Conservation (phyloP, 2,329 filamentous ascomycete genomes). For the Neonectria punicea region DNA sequence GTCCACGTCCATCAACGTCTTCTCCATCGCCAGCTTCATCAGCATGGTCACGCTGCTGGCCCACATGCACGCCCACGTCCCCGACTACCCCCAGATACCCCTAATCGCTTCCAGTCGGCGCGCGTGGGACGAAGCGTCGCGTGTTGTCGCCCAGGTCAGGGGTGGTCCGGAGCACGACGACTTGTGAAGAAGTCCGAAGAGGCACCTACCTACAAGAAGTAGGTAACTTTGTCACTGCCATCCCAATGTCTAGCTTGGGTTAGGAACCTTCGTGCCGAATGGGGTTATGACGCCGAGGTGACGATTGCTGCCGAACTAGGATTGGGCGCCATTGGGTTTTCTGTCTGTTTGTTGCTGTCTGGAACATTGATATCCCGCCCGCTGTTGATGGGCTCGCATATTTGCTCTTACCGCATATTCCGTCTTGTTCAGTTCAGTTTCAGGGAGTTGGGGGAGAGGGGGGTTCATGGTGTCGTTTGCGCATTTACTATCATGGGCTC, state of each 20-base stretch:
- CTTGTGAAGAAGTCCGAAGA: conserved; percentile 30
- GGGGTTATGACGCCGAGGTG: not conserved
- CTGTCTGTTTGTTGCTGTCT: conserved; percentile 7
- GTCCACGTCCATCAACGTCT: conserved; percentile 79
- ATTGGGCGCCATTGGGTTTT: not conserved
- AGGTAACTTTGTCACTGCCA: not conserved
- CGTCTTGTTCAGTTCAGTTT: conserved; percentile 1
- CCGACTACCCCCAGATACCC: conserved; percentile 70
- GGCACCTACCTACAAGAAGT: not conserved
- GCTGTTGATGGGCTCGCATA: not conserved
- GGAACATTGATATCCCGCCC: conserved; percentile 32
- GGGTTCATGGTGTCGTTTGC: not conserved
- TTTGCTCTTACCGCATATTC: not conserved
- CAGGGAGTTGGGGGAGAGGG: conserved; percentile 2
- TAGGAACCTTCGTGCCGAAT: not conserved
- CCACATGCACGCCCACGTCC: conserved; percentile 71
- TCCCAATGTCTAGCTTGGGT: not conserved
- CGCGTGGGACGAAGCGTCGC: conserved; percentile 50
- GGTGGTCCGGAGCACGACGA: conserved; percentile 44
- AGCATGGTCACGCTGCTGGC: conserved; percentile 77
- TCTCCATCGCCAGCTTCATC: conserved; percentile 80
- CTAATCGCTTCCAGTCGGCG: conserved; percentile 56
- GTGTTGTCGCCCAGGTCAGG: conserved; percentile 43
- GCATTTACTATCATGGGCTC: not conserved
- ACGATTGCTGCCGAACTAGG: not conserved